Conservation (phyloP, 1,284 basidiomycete genomes). For the Vanrija sp. region DNA sequence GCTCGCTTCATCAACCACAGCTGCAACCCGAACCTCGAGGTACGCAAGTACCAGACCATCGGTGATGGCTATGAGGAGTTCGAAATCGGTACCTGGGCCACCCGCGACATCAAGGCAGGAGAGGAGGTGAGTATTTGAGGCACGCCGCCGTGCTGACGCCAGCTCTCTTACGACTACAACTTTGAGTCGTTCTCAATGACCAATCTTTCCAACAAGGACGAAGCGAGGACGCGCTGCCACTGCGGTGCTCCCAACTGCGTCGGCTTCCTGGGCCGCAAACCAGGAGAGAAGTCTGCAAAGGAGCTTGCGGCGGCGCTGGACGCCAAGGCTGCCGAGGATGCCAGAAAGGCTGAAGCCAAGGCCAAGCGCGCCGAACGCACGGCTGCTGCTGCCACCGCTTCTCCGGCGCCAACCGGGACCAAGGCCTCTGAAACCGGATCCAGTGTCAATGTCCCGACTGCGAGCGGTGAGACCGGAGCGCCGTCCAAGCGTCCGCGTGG, state of each 20-base stretch:
- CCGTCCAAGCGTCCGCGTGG: slow-evolving; percentile 10
- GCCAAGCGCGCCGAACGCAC: neutral
- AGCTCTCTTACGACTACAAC: slow-evolving; percentile 50
- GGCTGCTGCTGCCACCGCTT: neutral
- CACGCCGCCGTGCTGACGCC: neutral
- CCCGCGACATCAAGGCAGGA: slow-evolving; percentile 47
- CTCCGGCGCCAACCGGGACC: neutral
- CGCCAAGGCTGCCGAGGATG: neutral
- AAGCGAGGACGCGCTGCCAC: slow-evolving; percentile 41
- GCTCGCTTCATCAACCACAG: slow-evolving; percentile 53
- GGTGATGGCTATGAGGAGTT: slow-evolving; percentile 50
- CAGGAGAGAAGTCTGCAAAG: slow-evolving; percentile 29
- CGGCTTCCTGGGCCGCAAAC: slow-evolving; percentile 44
- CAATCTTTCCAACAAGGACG: slow-evolving; percentile 19
- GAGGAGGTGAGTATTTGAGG: slow-evolving; percentile 44
- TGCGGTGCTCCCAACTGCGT: slow-evolving; percentile 47
- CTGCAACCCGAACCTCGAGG: slow-evolving; percentile 49
- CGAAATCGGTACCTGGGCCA: slow-evolving; percentile 50
- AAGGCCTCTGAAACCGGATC: too few relatives aligned
- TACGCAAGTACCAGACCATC: slow-evolving; percentile 44
- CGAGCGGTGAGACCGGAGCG: too few relatives aligned
- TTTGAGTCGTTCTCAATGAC: slow-evolving; percentile 41
- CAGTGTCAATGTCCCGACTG: too few relatives aligned
- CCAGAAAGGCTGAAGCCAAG: neutral
- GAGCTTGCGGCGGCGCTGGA: slow-evolving; percentile 21